phyloP scores from a whole-genome alignment of 345 rosid species.

The Boechera divaricarpa region DNA sequence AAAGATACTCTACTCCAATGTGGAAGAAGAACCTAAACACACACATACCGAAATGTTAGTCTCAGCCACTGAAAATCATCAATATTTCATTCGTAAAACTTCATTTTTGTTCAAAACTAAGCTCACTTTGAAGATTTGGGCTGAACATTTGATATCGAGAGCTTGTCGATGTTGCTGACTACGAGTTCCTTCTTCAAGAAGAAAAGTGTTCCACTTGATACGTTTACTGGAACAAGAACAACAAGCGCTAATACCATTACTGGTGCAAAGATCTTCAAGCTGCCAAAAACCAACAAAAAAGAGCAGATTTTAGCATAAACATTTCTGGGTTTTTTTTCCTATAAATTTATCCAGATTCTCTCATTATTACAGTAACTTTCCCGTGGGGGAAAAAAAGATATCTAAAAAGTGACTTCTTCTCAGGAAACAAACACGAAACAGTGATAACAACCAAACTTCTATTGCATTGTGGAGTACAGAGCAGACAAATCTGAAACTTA shows the following conservation, averaged over 20 bases:
- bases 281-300: constrained; percentile 45
- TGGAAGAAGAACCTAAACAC: constrained; percentile 81
- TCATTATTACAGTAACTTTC: constrained; percentile 25
- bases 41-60: neutral
- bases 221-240: constrained; percentile 90
- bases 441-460: constrained; percentile 34
- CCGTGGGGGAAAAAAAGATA: neutral
- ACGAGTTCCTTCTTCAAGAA: constrained; percentile 85
- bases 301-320: neutral
- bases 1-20: constrained; percentile 78
- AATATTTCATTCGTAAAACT: neutral
- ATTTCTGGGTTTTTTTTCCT: neutral
- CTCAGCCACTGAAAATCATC: neutral
- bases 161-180: constrained; percentile 88
- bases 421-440: constrained; percentile 28
- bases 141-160: constrained; percentile 89
- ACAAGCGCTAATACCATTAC: constrained; percentile 70
- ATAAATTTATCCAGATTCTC: neutral
- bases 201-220: constrained; percentile 83
- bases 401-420: constrained; percentile 20
- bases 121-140: constrained; percentile 74
- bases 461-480: constrained; percentile 35
- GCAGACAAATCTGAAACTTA: constrained; percentile 37
- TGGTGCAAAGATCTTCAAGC: constrained; percentile 91
- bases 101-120: neutral